Base-by-base conservation (phyloP, 805 yeast species). In the Candida xyloterini region DNA sequence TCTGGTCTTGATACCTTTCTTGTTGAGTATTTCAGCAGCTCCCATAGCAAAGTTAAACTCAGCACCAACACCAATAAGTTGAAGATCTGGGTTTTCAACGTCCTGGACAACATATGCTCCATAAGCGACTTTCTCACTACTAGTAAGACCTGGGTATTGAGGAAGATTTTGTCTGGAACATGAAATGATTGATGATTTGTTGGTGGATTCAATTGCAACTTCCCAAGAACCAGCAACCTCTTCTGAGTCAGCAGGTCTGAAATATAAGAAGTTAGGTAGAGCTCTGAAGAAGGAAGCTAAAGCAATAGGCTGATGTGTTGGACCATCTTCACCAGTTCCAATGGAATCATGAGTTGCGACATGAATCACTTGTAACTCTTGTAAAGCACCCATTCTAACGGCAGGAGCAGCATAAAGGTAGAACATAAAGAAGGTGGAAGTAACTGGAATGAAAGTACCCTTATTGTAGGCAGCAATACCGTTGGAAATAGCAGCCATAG, bases 401-500 rank as follows among this genome's bases (percentile, higher is more conserved):
- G 95, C 90, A 70, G 93, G 93, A 24, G 90, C 79, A 55, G 88
- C 93, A 57, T 84, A 84, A 11, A 81, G 73, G 49, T 76, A 81
- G 57, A 91, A 91, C 81, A 91, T 91, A 67, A 93, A 76, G 88
- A 91, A 67, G 0, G 67, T 52, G 28, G 72, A 57, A 32, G 68
- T 57, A 35, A 65, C 57, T 1, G 71, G 70, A 38, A 67, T 57
- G 46, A 67, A 91, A 60, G 99, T 91, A 70, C 96, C 98, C 66
- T 95, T 95, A 72, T 81, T 84, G 62, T 73, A 91, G 40, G 96
- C 97, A 42, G 93, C 76, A 57, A 91, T 84, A 79, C 99, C 99
- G 70, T 91, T 93, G 79, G 90, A 76, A 66, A 90, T 84, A 49
- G 97, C 96, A 70, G 96, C 96, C 97, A 91, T 89, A 64, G 87